Evolutionary conservation across 108 stramenopile species (phyloP), one percentile per base, ranked within the genome.

Genomic region (Pseudonitzschia multistriata): DNA sequence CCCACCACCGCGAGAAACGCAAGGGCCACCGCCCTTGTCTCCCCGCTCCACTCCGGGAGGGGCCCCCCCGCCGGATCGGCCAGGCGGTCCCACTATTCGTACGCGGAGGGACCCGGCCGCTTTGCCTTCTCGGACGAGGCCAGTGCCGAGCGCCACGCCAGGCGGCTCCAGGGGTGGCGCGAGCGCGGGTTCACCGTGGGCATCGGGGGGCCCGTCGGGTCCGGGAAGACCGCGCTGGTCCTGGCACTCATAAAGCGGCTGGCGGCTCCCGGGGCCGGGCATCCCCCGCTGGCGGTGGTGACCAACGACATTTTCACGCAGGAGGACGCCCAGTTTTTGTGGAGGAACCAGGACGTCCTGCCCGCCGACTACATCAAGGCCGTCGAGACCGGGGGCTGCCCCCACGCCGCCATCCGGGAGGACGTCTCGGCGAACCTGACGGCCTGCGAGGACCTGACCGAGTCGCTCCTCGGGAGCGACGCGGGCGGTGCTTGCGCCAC

Each of bases 251-350:
- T 88, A 59, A 80, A 81, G 59, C 56, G 67, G 19, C 74, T 95
- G 34, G 80, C 88, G 0, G 31, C 33, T 14, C 21, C 3, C 30
- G 24, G 34, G 70, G 33, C 64, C 54, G 34, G 34, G 25, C 66
- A 2, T 28, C 45, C 52, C 1, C 56, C 0, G 24, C 28, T 89
- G 67, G 90, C 77, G 6, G 97, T 93, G 6, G 96, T 99, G 0
- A 99, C 98, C 17, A 99, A 99, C 71, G 98, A 99, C 54, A 99
- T 99, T 49, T 99, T 99, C 72, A 99, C 98, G 5, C 91, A 91
- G 63, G 98, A 99, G 81, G 98, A 99, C 82, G 92, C 89, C 35
- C 94, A 99, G 76, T 99, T 99, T 66, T 84, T 99, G 36, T 79
- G 77, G 0, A 78, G 93, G 2, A 53, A 81, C 22, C 79, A 93